Percentiles rank a stretch among this genome's conserved stretches.
Conservation (phyloP, 768 basidiomycete genomes). For the Trametes coccinea region DNA sequence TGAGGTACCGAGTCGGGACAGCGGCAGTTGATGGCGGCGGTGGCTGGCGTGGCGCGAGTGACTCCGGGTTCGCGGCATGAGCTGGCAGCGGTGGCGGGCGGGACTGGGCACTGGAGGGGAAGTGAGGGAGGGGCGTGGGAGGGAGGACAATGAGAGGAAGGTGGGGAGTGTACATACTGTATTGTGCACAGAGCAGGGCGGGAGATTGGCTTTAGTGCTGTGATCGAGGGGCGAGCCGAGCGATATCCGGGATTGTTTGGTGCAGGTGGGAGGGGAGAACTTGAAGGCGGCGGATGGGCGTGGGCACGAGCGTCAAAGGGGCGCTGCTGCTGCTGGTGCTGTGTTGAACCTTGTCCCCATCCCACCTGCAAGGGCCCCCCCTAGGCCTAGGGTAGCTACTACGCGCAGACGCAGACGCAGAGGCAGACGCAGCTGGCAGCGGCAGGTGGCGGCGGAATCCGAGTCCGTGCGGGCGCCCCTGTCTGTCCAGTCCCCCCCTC, state of each 20-base stretch:
- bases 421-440: neutral
- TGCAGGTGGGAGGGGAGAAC: neutral
- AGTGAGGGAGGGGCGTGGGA: neutral
- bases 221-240: constrained; percentile 11
- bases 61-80: constrained; percentile 3
- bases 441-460: constrained; percentile 17
- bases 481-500: constrained; percentile 12
- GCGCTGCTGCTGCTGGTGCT: neutral
- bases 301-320: neutral
- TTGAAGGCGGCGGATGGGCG: neutral
- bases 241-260: constrained; percentile 14
- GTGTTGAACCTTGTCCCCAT: constrained; percentile 16
- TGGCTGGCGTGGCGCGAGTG: constrained; percentile 7
- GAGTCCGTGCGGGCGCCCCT: constrained; percentile 25
- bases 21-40: constrained; percentile 5
- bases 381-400: neutral
- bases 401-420: too few species aligned
- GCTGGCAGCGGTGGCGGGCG: constrained; percentile 2
- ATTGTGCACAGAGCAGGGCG: neutral
- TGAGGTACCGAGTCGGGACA: constrained; percentile 9
- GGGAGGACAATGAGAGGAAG: neutral
- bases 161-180: neutral
- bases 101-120: neutral
- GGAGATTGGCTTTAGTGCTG: constrained; percentile 22
- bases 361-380: neutral